Base-by-base conservation (phyloP, 2,329 filamentous ascomycete species). In the Stylonectria norvegica region DNA sequence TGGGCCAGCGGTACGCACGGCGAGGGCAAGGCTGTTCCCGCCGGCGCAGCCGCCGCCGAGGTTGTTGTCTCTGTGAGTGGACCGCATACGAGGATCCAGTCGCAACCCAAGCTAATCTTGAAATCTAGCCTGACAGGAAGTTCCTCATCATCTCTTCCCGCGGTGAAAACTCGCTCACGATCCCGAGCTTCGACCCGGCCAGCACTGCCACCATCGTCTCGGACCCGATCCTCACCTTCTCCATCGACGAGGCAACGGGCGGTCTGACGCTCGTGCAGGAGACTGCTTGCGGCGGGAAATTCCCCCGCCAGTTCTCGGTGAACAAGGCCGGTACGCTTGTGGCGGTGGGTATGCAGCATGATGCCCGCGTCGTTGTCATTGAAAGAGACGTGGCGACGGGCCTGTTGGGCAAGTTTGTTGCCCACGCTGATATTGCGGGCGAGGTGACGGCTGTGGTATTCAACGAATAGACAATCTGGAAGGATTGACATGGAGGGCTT, bases 71-170 rank as follows among this genome's bases (percentile, higher is more conserved):
- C 79, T 31, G 78, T 82, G 64, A 65, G 76, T 67, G 4, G 14
- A 5, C 16, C 11, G n/a, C n/a, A 4, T 36, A 8, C 25, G 20
- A 36, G 14, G 5, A 8, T 4, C 25, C 29, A 48, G 20, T 39
- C 16, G n/a, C n/a, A n/a, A n/a, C n/a, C n/a, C n/a, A 23, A 19
- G 25, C 34, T 40, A 19, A 31, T 34, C 30, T 29, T 34, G 28
- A 8, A 40, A 31, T 34, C 15, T 38, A 80, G 78, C 75, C 78
- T 34, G 76, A 81, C 54, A 67, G 72, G 44, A 75, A 72, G 23
- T 86, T 80, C 66, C 59, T 89, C 36, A 70, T 85, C 50, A 73
- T 85, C 29, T 84, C 82, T 3, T 85, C 85, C 48, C 81, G 86
- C 46, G 75, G 76, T 56, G 83, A 84, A 56, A 69, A 66, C 31